A percentile compares a stretch with the other conserved stretches of the same genome.
These are phyloP conservation scores for Yamadazyma phyllophila DNA, from an alignment of 805 yeast species.

Conservation along the genomic window DNA sequence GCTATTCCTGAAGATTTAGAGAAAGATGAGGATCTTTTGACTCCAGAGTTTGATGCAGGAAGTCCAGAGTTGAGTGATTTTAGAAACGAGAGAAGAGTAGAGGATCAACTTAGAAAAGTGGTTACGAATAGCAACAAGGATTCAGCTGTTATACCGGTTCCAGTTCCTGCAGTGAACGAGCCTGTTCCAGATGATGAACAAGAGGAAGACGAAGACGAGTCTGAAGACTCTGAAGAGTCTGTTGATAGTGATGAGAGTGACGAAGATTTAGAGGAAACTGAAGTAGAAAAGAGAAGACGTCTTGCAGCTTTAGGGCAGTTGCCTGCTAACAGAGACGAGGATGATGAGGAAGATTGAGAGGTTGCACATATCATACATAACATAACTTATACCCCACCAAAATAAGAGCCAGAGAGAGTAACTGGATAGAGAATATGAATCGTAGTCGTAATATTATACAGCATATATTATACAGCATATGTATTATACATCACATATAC, in stretches of 20 bases:
- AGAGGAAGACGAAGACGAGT: conserved; percentile 12
- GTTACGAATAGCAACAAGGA: background rate
- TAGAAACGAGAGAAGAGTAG: conserved; percentile 6
- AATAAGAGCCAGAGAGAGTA: background rate
- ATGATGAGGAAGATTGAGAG: conserved; percentile 47
- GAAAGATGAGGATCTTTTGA: conserved; percentile 7
- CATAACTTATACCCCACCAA: background rate
- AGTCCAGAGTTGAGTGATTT: conserved; percentile 6
- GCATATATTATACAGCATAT: background rate
- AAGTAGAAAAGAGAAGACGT: conserved; percentile 63
- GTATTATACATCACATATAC: background rate
- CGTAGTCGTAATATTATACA: too few relatives aligned
- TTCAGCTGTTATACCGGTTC: conserved; percentile 7
- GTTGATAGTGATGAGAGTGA: conserved; percentile 22
- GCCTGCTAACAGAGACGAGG: conserved; percentile 37
- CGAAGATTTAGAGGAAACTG: conserved; percentile 50
- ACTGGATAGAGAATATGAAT: too few relatives aligned
- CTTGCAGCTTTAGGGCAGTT: conserved; percentile 53
- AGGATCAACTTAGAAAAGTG: conserved; percentile 5
- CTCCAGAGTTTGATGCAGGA: conserved; percentile 15
- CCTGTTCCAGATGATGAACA: conserved; percentile 6
- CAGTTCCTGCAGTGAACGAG: conserved; percentile 8
- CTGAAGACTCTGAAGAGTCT: conserved; percentile 17
- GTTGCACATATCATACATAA: background rate
- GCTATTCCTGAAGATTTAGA: conserved; percentile 4